Percentiles rank a stretch among this genome's conserved stretches.
These are phyloP conservation scores for Arthrinium puccinioides DNA, from an alignment of 2,329 filamentous ascomycete species.

Conservation along the genomic window DNA sequence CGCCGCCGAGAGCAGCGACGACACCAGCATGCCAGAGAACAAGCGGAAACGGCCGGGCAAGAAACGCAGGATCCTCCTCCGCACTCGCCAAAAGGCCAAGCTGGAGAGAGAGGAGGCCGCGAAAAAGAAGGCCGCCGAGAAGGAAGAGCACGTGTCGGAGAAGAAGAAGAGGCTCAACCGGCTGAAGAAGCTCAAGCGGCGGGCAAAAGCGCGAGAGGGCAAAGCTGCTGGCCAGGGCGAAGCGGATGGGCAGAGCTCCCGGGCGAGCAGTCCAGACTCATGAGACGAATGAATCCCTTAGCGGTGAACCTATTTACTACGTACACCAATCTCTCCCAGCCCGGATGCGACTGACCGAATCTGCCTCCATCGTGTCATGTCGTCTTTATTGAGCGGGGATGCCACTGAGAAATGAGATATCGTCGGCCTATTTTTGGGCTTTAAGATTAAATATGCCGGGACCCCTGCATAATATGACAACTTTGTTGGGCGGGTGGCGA, in stretches of 20 bases:
- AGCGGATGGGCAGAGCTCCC: slow-evolving; percentile 3
- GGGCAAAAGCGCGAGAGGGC: slow-evolving; percentile 49
- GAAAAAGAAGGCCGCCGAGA: slow-evolving; percentile 33
- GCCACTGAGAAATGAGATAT: too few species aligned
- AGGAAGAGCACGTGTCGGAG: slow-evolving; percentile 49
- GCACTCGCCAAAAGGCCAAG: slow-evolving; percentile 35
- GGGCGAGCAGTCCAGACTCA: slow-evolving; percentile 1
- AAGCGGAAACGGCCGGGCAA: slow-evolving; percentile 45
- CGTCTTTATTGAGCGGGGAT: too few species aligned
- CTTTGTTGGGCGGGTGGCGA: too few species aligned
- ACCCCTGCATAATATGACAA: too few species aligned
- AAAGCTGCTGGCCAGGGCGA: slow-evolving; percentile 29
- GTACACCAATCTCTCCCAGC: too few species aligned
- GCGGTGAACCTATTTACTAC: too few species aligned
- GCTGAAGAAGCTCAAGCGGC: slow-evolving; percentile 51
- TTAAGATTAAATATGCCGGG: too few species aligned
- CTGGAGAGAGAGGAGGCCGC: slow-evolving; percentile 32
- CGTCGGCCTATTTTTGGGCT: too few species aligned
- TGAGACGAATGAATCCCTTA: too few species aligned
- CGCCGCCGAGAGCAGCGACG: slow-evolving; percentile 2
- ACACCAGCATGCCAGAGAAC: slow-evolving; percentile 7
- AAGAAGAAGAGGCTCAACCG: slow-evolving; percentile 58
- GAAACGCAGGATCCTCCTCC: slow-evolving; percentile 46
- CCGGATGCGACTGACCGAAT: too few species aligned
- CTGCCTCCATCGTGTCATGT: too few species aligned